Conservation (phyloP, 1,284 basidiomycete species). For the Dichomitus squalens region DNA sequence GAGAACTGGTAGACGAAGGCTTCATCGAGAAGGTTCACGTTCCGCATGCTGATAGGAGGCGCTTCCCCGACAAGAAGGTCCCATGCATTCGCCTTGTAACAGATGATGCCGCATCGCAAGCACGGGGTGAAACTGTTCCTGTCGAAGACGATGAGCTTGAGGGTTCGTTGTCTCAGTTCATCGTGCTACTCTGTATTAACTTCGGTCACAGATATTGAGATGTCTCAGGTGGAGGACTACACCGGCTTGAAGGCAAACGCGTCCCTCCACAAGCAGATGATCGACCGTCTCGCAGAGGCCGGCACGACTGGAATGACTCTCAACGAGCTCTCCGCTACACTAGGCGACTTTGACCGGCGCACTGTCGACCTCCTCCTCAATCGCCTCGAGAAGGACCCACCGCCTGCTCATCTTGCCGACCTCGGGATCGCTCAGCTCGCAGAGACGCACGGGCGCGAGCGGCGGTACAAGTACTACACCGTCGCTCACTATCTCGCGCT, state of each 20-base stretch:
- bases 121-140: conserved; percentile 30
- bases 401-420: conserved; percentile 71
- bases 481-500: conserved; percentile 58
- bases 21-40: conserved; percentile 74
- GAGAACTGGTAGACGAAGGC: conserved; percentile 68
- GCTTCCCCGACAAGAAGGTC: conserved; percentile 44
- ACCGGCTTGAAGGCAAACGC: conserved; percentile 55
- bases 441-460: conserved; percentile 80
- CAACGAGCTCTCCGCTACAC: conserved; percentile 61
- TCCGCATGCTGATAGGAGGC: conserved; percentile 52
- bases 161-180: not conserved
- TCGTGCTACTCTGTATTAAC: not conserved
- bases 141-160: conserved; percentile 21
- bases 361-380: conserved; percentile 77
- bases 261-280: conserved; percentile 75
- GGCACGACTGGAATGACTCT: conserved; percentile 70
- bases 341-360: conserved; percentile 75
- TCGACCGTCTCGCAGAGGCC: conserved; percentile 67
- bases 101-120: conserved; percentile 38
- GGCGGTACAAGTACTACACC: conserved; percentile 79
- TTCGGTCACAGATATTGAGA: conserved; percentile 6
- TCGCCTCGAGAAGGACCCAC: conserved; percentile 62
- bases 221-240: conserved; percentile 17
- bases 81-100: conserved; percentile 64
- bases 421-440: conserved; percentile 65